Evolutionary conservation across 345 rosid species (phyloP).

Genomic region (Excoecaria agallocha): DNA sequence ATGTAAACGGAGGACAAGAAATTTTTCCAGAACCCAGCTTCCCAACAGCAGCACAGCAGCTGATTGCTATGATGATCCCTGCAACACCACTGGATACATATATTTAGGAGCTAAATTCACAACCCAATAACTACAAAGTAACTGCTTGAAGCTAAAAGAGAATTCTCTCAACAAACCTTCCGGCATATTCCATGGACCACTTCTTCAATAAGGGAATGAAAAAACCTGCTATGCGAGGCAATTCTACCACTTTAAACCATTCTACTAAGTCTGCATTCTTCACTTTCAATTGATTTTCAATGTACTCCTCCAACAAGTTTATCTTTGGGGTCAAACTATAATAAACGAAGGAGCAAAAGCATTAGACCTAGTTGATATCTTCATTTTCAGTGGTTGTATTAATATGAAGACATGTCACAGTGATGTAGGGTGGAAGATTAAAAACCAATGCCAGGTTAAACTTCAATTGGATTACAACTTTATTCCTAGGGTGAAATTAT

Average conservation of each 20-base stretch:
- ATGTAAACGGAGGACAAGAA: conserved; percentile 33
- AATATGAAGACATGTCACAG: background rate
- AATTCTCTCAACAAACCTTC: conserved; percentile 49
- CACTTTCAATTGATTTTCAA: conserved; percentile 45
- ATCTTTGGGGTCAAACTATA: conserved; percentile 50
- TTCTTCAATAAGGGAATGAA: conserved; percentile 60
- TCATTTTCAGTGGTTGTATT: background rate
- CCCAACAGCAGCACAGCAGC: conserved; percentile 58
- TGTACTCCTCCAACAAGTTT: conserved; percentile 35
- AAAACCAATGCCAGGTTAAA: background rate
- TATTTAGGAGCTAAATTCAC: conserved; percentile 25
- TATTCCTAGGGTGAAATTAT: background rate
- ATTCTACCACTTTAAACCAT: conserved; percentile 60
- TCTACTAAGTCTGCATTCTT: conserved; percentile 44
- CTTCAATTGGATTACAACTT: too few species aligned
- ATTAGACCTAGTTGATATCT: conserved; percentile 8
- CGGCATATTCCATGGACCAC: conserved; percentile 72
- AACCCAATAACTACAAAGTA: conserved; percentile 3
- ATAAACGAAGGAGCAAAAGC: conserved; percentile 15
- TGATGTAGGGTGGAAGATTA: background rate
- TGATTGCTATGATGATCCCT: conserved; percentile 58
- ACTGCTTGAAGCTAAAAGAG: conserved; percentile 14
- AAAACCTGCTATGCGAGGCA: conserved; percentile 54
- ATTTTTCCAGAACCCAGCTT: conserved; percentile 45
- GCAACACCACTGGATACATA: conserved; percentile 64